Conservation (phyloP, 495 filamentous ascomycete species). For the Aspergillus baeticus region DNA sequence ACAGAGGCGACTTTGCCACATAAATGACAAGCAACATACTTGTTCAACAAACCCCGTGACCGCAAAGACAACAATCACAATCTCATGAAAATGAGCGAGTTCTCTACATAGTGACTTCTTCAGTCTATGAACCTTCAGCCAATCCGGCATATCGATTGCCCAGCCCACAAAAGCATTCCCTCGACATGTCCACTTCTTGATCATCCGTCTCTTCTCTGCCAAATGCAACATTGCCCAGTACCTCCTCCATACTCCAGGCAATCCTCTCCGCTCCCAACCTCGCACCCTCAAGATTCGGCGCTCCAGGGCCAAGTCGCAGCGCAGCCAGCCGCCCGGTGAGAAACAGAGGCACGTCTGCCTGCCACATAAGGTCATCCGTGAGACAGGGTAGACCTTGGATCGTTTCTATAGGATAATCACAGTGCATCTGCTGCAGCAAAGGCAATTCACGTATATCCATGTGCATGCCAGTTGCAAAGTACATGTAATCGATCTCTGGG, state of each 20-base stretch:
- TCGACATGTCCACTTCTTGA: slow-evolving; percentile 9
- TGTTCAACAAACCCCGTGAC: no score
- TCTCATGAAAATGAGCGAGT: no score
- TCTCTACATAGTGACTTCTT: no score
- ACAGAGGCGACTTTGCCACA: no score
- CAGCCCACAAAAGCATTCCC: slow-evolving; percentile 30
- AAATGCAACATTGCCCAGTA: slow-evolving; percentile 27
- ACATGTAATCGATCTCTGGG: slow-evolving; percentile 60
- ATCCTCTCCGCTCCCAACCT: slow-evolving; percentile 61
- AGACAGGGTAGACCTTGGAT: slow-evolving; percentile 58
- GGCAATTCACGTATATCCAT: slow-evolving; percentile 51
- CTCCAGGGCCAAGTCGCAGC: slow-evolving; percentile 58
- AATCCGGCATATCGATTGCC: slow-evolving; percentile 25
- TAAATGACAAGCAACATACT: no score
- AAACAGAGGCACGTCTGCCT: slow-evolving; percentile 58
- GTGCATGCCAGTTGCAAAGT: slow-evolving; percentile 59
- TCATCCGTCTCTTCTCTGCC: slow-evolving; percentile 9
- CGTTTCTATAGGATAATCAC: slow-evolving; percentile 51
- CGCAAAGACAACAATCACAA: no score
- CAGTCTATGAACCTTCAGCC: no score
- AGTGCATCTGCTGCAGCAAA: slow-evolving; percentile 47
- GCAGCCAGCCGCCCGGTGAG: slow-evolving; percentile 58
- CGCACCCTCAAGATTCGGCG: slow-evolving; percentile 63
- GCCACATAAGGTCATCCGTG: slow-evolving; percentile 64
- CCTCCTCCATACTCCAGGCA: slow-evolving; percentile 57